A percentile compares a stretch with the other conserved stretches of the same genome.
These are phyloP conservation scores for Eutypella sp. DNA, from an alignment of 2,329 filamentous ascomycete species.

Conservation along the genomic window DNA sequence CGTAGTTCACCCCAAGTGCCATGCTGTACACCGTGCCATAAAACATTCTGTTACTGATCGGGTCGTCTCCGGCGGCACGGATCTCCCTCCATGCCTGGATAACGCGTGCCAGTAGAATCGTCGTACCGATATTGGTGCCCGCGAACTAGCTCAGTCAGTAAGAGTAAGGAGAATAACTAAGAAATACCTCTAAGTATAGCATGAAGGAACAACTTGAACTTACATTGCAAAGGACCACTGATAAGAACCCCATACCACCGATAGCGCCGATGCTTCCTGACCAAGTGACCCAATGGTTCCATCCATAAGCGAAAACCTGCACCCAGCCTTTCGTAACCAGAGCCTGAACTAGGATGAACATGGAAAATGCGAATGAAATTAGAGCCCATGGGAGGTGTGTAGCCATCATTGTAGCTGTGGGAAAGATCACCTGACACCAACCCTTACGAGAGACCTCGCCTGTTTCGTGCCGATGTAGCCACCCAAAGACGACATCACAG, in stretches of 20 bases:
- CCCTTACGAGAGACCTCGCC: constrained; percentile 56
- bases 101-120: constrained; percentile 66
- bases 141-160: too few species aligned
- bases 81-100: constrained; percentile 65
- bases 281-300: constrained; percentile 66
- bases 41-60: constrained; percentile 61
- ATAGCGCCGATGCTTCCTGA: constrained; percentile 65
- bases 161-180: too few species aligned
- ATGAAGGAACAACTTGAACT: constrained; percentile 27
- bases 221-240: constrained; percentile 67
- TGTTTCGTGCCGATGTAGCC: constrained; percentile 58
- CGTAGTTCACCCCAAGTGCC: constrained; percentile 71
- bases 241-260: constrained; percentile 69
- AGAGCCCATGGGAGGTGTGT: constrained; percentile 62
- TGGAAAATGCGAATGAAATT: constrained; percentile 66
- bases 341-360: constrained; percentile 71
- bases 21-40: constrained; percentile 72
- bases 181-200: too few species aligned
- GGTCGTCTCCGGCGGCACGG: constrained; percentile 37
- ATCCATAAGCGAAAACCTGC: constrained; percentile 65
- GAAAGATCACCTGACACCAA: constrained; percentile 66
- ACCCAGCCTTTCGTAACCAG: constrained; percentile 73
- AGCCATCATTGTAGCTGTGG: constrained; percentile 61
- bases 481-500: constrained; percentile 62
- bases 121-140: constrained; percentile 72